Conservation (phyloP, 2,329 filamentous ascomycete genomes). For the Clonostachys solani region DNA sequence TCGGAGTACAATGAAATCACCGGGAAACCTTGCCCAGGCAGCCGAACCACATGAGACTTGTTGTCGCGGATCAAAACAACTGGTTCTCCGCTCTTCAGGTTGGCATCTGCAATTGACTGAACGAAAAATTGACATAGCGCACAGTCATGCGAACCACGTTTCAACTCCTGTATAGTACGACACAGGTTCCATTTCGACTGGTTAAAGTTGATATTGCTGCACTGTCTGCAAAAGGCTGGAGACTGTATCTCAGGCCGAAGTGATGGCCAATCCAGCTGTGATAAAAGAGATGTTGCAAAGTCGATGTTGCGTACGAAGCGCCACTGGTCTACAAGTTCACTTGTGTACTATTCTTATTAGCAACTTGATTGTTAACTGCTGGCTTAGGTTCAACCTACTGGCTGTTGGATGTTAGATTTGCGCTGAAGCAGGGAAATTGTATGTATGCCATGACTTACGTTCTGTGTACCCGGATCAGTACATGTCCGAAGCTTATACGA, state of each 20-base stretch:
- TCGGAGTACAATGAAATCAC: neutral
- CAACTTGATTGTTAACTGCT: too few species aligned
- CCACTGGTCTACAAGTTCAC: neutral
- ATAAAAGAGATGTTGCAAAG: neutral
- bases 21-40: neutral
- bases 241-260: too few species aligned
- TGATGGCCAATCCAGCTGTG: neutral
- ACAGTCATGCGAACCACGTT: neutral
- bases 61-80: neutral
- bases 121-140: neutral
- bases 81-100: neutral
- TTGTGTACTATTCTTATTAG: neutral
- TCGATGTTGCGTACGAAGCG: neutral
- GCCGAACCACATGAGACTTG: neutral
- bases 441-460: too few species aligned
- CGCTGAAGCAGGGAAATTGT: too few species aligned
- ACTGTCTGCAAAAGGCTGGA: neutral
- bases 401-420: neutral
- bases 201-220: neutral
- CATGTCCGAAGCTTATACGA: too few species aligned
- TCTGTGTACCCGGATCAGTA: too few species aligned
- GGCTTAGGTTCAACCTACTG: neutral
- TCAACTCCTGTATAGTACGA: neutral
- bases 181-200: neutral
- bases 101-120: neutral